Conservation (phyloP, 768 basidiomycete genomes). For the Royoungia palumana region DNA sequence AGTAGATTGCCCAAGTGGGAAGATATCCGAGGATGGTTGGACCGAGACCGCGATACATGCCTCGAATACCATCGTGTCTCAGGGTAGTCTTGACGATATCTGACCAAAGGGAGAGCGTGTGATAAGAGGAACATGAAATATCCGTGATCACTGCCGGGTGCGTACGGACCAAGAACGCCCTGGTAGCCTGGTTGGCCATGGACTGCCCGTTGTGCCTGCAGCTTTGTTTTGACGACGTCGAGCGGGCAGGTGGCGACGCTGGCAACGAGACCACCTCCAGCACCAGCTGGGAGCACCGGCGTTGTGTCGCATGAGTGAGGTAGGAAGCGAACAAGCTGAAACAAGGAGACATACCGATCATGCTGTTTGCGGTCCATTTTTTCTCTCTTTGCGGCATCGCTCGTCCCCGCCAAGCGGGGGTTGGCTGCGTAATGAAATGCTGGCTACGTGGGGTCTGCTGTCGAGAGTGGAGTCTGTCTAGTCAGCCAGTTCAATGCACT, state of each 20-base stretch:
- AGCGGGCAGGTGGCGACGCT: constrained; percentile 94
- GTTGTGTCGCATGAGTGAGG: neutral
- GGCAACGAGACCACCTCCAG: constrained; percentile 90
- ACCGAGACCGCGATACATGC: constrained; percentile 94
- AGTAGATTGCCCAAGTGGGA: constrained; percentile 99
- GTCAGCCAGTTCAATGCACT: too few relatives aligned
- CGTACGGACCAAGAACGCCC: constrained; percentile 64
- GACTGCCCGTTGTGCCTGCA: constrained; percentile 86
- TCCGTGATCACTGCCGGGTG: constrained; percentile 1
- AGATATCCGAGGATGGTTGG: constrained; percentile 96
- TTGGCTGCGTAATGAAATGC: constrained; percentile 3
- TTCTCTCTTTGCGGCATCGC: constrained; percentile 57
- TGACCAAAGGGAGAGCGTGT: constrained; percentile 14
- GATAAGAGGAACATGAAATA: constrained; percentile 16
- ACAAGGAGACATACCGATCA: constrained; percentile 62
- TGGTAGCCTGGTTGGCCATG: constrained; percentile 71
- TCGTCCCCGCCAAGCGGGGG: constrained; percentile 60
- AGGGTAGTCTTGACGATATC: constrained; percentile 59
- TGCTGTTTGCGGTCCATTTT: constrained; percentile 74
- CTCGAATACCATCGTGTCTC: constrained; percentile 71
- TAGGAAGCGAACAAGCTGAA: neutral
- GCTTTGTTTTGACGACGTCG: constrained; percentile 95
- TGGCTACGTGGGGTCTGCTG: too few relatives aligned
- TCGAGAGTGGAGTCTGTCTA: too few relatives aligned
- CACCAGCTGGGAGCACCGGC: constrained; percentile 62